phyloP scores from a whole-genome alignment of 2,329 filamentous ascomycete genomes.

The Magnaporthales sp. region DNA sequence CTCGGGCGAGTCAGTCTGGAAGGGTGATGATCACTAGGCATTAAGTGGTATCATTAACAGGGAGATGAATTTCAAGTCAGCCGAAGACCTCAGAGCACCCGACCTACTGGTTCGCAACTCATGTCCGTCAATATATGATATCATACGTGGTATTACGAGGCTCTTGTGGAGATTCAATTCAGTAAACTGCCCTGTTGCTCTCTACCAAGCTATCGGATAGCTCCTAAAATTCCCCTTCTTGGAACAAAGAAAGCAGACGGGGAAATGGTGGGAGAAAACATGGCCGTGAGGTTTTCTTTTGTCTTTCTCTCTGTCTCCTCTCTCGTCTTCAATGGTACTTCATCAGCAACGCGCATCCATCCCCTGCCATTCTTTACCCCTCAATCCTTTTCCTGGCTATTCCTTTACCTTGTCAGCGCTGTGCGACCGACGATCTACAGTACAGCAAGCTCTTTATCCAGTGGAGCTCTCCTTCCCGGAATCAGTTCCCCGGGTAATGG shows the following conservation, averaged over 20 bases:
- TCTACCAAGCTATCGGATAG: neutral
- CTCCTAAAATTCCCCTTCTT: neutral
- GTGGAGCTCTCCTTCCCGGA: neutral
- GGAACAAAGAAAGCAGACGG: neutral
- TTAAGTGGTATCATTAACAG: neutral
- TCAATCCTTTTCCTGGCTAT: neutral
- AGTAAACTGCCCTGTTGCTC: neutral
- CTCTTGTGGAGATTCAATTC: neutral
- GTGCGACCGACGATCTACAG: neutral
- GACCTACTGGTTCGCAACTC: neutral
- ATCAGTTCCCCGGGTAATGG: neutral
- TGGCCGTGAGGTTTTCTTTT: neutral
- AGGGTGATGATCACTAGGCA: neutral
- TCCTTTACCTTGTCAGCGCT: neutral
- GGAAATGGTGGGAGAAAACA: neutral
- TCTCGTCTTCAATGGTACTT: too few species aligned
- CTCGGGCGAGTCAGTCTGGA: neutral
- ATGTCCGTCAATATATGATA: neutral
- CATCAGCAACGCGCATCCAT: too few species aligned
- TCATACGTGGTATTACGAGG: neutral
- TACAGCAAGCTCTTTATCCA: neutral
- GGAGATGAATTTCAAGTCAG: neutral
- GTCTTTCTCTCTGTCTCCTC: too few species aligned
- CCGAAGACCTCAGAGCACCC: neutral
- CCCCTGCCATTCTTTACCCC: neutral